phyloP scores from a whole-genome alignment of 2,329 filamentous ascomycete genomes.

The Fusarium continuum region DNA sequence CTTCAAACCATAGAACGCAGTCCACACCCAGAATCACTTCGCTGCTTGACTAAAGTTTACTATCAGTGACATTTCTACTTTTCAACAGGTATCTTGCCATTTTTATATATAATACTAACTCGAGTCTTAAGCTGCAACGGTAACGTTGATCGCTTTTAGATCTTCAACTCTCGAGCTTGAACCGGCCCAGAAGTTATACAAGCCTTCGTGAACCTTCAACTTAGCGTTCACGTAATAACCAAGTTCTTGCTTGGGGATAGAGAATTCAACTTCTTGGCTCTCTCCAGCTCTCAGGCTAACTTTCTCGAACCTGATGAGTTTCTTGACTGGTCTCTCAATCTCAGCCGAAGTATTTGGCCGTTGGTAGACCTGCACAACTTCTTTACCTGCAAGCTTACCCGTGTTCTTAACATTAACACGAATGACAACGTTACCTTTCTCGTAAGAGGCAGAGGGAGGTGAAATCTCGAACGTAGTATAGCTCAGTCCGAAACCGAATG shows the following conservation, averaged over 20 bases:
- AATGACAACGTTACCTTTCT: slow-evolving; percentile 56
- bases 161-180: slow-evolving; percentile 41
- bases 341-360: slow-evolving; percentile 57
- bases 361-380: slow-evolving; percentile 64
- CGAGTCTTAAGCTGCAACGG: not conserved
- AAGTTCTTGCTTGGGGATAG: slow-evolving; percentile 40
- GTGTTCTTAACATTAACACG: slow-evolving; percentile 65
- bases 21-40: no score
- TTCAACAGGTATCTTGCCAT: no score
- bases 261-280: slow-evolving; percentile 48
- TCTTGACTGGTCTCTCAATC: slow-evolving; percentile 62
- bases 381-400: slow-evolving; percentile 58
- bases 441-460: slow-evolving; percentile 28
- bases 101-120: no score
- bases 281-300: slow-evolving; percentile 66
- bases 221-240: slow-evolving; percentile 44
- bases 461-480: slow-evolving; percentile 70
- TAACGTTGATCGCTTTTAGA: slow-evolving; percentile 30
- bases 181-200: slow-evolving; percentile 46
- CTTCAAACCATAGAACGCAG: no score
- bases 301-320: slow-evolving; percentile 70
- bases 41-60: no score
- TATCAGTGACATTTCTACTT: not conserved
- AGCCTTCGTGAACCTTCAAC: slow-evolving; percentile 37
- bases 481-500: slow-evolving; percentile 69